Evolutionary conservation across 2,329 filamentous ascomycete species (phyloP), one percentile per base, ranked within the genome.

Genomic region (Xylaria multiplex): DNA sequence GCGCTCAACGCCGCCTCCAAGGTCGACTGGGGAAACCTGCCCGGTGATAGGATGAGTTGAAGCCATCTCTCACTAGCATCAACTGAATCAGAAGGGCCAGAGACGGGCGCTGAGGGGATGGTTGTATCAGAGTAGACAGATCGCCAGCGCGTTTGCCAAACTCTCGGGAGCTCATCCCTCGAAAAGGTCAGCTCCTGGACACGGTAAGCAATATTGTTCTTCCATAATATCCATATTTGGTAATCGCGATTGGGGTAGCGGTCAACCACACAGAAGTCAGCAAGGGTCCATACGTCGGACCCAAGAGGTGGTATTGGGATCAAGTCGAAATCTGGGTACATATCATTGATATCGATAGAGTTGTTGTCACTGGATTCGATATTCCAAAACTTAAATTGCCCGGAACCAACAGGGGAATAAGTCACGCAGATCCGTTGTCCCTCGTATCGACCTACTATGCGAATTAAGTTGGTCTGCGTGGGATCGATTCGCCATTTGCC

Each of bases 361-460:
- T 91, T 84, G 71, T 86, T 86, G 59, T 90, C 87, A 70, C 89
- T 87, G 19, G 91, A 86, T 59, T 87, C 87, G n/a, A 88, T 79
- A 70, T 82, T 85, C 93, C 94, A 99, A 76, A 99, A 94, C 78
- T 97, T 98, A 84, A 99, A 98, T 76, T 95, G 91, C 42, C 96
- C 92, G 46, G 90, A 87, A 35, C 93, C 91, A 69, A 96, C 88
- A 0, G 96, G 95, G 11, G 94, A 97, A 78, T 93, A 97, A 8
- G 93, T 95, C 43, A 93, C 88, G 59, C 95, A 86, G 14, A 88
- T 77, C 45, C 85, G 81, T 60, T 82, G 82, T 16, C 86, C 86
- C 30, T 82, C 80, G 48, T 77, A 81, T 46, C 80, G 83, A 14
- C 89, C 87, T 59, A 94, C 84, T 19, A 97, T 83, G 62, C 90